Evolutionary conservation across 768 basidiomycete genomes (phyloP).

Genomic region (Boletus sensibilis): DNA sequence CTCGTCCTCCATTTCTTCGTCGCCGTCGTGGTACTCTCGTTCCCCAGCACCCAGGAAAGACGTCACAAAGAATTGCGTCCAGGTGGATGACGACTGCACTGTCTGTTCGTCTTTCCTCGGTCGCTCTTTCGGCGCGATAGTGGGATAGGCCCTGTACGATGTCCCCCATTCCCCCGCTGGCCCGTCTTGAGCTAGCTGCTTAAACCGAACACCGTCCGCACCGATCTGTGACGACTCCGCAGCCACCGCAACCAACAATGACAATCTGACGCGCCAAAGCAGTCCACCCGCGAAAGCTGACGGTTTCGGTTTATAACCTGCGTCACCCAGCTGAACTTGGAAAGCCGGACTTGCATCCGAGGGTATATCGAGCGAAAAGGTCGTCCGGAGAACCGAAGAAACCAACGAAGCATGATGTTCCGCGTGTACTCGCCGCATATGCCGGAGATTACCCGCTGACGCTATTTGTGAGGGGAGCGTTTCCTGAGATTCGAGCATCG

Average conservation of each 20-base stretch:
- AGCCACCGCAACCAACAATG: slow-evolving; percentile 79
- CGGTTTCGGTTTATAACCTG: slow-evolving; percentile 14
- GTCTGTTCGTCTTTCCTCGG: slow-evolving; percentile 9
- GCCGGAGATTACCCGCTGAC: slow-evolving; percentile 44
- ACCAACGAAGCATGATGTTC: slow-evolving; percentile 83
- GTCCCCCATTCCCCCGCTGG: slow-evolving; percentile 69
- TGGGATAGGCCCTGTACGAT: slow-evolving; percentile 56
- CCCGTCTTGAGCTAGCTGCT: slow-evolving; percentile 56
- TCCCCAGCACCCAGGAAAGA: slow-evolving; percentile 42
- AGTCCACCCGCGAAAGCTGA: slow-evolving; percentile 60
- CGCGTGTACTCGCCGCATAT: slow-evolving; percentile 75
- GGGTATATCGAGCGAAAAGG: slow-evolving; percentile 90
- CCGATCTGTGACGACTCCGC: slow-evolving; percentile 43
- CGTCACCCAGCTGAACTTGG: slow-evolving; percentile 53
- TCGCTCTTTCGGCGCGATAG: slow-evolving; percentile 62
- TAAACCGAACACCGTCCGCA: slow-evolving; percentile 52
- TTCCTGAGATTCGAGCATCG: slow-evolving; percentile 88
- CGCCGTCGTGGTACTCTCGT: slow-evolving; percentile 59
- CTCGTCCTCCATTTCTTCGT: slow-evolving; percentile 31
- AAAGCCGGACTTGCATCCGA: slow-evolving; percentile 90
- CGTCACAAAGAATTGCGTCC: slow-evolving; percentile 44
- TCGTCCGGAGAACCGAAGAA: slow-evolving; percentile 67
- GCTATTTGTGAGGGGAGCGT: slow-evolving; percentile 63
- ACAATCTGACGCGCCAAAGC: slow-evolving; percentile 86
- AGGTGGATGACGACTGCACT: slow-evolving; percentile 15